Conservation (phyloP, 805 yeast species). For the Candida ficus region DNA sequence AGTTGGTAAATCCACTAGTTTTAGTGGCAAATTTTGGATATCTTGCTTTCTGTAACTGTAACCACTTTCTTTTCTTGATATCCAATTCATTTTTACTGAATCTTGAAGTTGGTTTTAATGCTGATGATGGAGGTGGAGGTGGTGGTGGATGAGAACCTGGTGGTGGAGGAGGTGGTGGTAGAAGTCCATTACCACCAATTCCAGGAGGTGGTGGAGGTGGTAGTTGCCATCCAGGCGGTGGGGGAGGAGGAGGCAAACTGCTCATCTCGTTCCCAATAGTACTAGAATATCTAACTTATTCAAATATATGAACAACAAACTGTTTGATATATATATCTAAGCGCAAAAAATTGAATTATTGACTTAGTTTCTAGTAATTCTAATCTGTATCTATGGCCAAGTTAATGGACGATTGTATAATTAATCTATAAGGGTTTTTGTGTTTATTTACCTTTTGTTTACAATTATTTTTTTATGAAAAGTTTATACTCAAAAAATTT, state of each 20-base stretch:
- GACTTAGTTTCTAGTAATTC: too few species aligned
- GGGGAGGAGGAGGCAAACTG: constrained; percentile 23
- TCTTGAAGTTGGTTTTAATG: constrained; percentile 15
- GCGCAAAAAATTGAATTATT: too few species aligned
- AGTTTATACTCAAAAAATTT: not conserved
- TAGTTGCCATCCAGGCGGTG: constrained; percentile 29
- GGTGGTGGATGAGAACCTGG: constrained; percentile 26
- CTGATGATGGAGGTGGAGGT: constrained; percentile 28
- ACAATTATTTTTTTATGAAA: not conserved
- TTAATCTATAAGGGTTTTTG: too few species aligned
- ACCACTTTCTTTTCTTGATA: constrained; percentile 52
- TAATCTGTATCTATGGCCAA: too few species aligned
- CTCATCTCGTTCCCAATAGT: constrained; percentile 4
- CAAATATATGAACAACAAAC: too few species aligned
- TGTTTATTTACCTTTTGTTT: not conserved
- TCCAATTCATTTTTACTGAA: constrained; percentile 30
- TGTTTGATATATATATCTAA: too few species aligned
- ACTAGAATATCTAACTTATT: not conserved
- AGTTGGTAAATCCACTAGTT: constrained; percentile 44
- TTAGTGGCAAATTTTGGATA: constrained; percentile 33
- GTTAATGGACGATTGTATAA: not conserved
- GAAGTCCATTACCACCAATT: constrained; percentile 16
- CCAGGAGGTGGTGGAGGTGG: constrained; percentile 24
- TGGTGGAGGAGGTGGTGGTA: constrained; percentile 27
- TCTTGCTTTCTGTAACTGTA: constrained; percentile 53